These are phyloP conservation scores for Alternaria gaisen DNA, from an alignment of 2,329 filamentous ascomycete species.

Conservation along the genomic window DNA sequence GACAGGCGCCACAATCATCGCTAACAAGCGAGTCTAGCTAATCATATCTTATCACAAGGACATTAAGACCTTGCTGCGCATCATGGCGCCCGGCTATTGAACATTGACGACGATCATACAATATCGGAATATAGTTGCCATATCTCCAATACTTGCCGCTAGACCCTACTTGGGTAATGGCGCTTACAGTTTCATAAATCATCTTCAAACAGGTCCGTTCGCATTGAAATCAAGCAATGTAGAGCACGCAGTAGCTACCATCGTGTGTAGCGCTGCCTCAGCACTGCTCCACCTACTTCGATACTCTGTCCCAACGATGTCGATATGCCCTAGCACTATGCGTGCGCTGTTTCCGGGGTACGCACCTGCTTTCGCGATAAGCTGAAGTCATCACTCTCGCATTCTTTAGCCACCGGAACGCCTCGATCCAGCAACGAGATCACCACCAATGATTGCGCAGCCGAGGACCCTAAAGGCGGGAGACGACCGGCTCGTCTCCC, in stretches of 20 bases:
- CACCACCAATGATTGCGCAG: slow-evolving; percentile 21
- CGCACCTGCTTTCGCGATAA: slow-evolving; percentile 12
- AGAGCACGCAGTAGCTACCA: slow-evolving; percentile 5
- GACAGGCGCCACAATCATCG: slow-evolving; percentile 15
- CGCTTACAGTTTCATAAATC: slow-evolving; percentile 4
- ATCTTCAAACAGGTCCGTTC: slow-evolving; percentile 6
- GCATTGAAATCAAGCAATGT: slow-evolving; percentile 3
- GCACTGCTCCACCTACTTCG: slow-evolving; percentile 13
- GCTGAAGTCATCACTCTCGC: slow-evolving; percentile 16
- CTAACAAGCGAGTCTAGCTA: slow-evolving; percentile 10
- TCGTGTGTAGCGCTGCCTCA: slow-evolving; percentile 11
- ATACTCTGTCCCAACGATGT: slow-evolving; percentile 8
- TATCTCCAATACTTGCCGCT: slow-evolving; percentile 20
- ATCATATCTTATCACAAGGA: slow-evolving; percentile 20
- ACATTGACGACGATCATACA: slow-evolving; percentile 27
- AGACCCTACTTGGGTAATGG: slow-evolving; percentile 1
- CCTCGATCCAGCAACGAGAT: slow-evolving; percentile 13
- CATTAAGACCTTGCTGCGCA: slow-evolving; percentile 19
- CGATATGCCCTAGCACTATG: not conserved
- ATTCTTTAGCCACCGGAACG: slow-evolving; percentile 12
- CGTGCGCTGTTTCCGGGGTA: slow-evolving; percentile 8
- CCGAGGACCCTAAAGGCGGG: slow-evolving; percentile 23
- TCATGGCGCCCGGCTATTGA: slow-evolving; percentile 19
- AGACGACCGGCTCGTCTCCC: slow-evolving; percentile 35
- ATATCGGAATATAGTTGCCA: slow-evolving; percentile 25